These are phyloP conservation scores for Camellia japonica DNA, from an alignment of 148 eudicot species.

Conservation along the genomic window DNA sequence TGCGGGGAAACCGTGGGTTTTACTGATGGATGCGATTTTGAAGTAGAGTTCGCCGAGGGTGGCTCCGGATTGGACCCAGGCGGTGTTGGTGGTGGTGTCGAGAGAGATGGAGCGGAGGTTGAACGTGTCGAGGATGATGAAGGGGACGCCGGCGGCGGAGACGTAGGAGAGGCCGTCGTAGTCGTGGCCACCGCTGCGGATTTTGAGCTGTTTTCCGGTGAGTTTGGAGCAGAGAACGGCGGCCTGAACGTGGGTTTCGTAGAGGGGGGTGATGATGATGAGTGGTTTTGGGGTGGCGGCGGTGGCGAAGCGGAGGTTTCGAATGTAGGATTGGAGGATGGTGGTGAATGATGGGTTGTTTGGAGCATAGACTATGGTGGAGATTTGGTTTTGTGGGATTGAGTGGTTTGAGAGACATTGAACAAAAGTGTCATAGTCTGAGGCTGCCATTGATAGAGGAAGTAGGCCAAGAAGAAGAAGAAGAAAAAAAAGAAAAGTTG, in stretches of 20 bases:
- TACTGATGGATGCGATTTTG: slow-evolving; percentile 24
- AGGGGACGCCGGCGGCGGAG: slow-evolving; percentile 18
- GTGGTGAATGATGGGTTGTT: slow-evolving; percentile 15
- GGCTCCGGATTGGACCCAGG: slow-evolving; percentile 40
- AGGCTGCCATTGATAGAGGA: background rate
- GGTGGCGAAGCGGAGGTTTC: slow-evolving; percentile 35
- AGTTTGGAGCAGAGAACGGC: slow-evolving; percentile 27
- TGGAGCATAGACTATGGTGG: slow-evolving; percentile 21
- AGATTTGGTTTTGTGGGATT: slow-evolving; percentile 5
- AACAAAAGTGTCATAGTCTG: background rate
- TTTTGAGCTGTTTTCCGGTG: slow-evolving; percentile 23
- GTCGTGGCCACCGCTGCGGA: slow-evolving; percentile 50
- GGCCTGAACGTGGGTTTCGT: slow-evolving; percentile 28
- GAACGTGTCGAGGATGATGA: slow-evolving; percentile 39
- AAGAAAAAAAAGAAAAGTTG: background rate
- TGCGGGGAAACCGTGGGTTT: slow-evolving; percentile 32
- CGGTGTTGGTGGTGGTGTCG: slow-evolving; percentile 19
- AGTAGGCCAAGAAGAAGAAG: background rate
- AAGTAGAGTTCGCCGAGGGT: slow-evolving; percentile 34
- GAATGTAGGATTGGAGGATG: slow-evolving; percentile 22
- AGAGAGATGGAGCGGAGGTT: slow-evolving; percentile 26
- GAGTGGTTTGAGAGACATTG: slow-evolving; percentile 17
- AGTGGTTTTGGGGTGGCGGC: slow-evolving; percentile 28
- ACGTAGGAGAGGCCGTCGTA: slow-evolving; percentile 40
- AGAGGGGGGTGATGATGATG: slow-evolving; percentile 29